phyloP scores from a whole-genome alignment of 2,329 filamentous ascomycete species.

The Amphichorda felina region DNA sequence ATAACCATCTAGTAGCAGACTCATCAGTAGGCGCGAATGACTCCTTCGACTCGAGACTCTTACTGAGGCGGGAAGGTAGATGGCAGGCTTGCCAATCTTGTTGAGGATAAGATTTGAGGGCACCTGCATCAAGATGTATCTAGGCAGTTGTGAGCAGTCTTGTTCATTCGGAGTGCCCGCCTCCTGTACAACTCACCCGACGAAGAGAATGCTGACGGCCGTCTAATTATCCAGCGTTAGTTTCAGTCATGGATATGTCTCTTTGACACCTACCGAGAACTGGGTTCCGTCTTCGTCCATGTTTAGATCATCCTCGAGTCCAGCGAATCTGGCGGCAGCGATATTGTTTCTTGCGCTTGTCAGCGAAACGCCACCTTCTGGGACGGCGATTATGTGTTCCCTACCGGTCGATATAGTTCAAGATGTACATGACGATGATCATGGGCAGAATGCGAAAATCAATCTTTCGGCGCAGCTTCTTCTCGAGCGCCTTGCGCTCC shows the following conservation, averaged over 20 bases:
- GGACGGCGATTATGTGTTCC: neutral
- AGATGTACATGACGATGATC: constrained; percentile 52
- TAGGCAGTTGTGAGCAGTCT: constrained; percentile 7
- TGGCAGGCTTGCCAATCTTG: constrained; percentile 33
- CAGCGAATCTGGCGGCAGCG: constrained; percentile 29
- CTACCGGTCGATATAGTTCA: constrained; percentile 47
- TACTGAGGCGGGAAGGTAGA: constrained; percentile 32
- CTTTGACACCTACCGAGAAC: constrained; percentile 6
- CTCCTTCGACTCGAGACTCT: constrained; percentile 10
- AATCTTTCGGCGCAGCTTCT: constrained; percentile 45
- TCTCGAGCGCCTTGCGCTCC: constrained; percentile 34
- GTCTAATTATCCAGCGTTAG: constrained; percentile 16
- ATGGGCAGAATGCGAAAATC: constrained; percentile 48
- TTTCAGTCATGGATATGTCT: neutral
- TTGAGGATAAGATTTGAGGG: constrained; percentile 39
- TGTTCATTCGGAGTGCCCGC: neutral
- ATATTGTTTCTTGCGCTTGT: constrained; percentile 21
- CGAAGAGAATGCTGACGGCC: constrained; percentile 37
- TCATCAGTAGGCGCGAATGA: neutral
- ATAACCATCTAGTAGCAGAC: constrained; percentile 29
- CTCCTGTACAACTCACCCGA: constrained; percentile 22
- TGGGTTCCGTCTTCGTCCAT: constrained; percentile 13
- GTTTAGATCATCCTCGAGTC: constrained; percentile 31
- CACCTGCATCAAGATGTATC: constrained; percentile 37
- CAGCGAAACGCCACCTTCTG: neutral